Base-by-base conservation (phyloP, 768 basidiomycete genomes). In the Austroboletus eburneus region DNA sequence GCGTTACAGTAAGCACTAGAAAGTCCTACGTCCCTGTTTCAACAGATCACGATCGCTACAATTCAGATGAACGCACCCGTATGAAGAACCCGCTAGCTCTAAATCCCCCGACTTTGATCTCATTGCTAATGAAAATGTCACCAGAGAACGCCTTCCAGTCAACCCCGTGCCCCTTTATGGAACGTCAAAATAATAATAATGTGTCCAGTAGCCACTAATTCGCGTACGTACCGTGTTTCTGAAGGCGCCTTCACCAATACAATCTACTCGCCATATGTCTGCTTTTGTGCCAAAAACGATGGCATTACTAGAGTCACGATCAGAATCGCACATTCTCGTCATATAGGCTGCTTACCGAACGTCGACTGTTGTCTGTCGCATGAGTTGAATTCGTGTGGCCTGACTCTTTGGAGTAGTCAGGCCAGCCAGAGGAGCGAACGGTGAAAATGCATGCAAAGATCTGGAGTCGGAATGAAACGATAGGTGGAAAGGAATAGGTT, bases 291-390 rank as follows among this genome's bases (percentile, higher is more conserved):
- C 76, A 9, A 71, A 55, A 16, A 76, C 55, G 16, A 72, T 48
- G 2, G 69, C 57, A 53, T 80, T 79, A 34, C 80, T 83, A 51
- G 17, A 33, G 37, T 23, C 37, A 23, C 33, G 34, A 46, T 50
- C 14, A 53, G 27, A 34, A 44, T 34, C 39, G 2, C 4, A 4
- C 29, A 4, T 37, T 27, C 18, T 14, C 34, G 14, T 25, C 36
- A 16, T 2, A 39, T 9, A n/a, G n/a, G n/a, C n/a, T 18, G 47
- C 72, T 39, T 42, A 76, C 75, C 72, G 63, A 22, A 83, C 81
- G 59, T 88, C 85, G 9, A 87, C 82, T 7, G 73, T 75, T 4
- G 77, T 75, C 61, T 88, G 87, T 44, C 87, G 72, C 64, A 87
- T 70, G 18, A 87, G 55, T 53, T 83, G 77, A 21, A 88, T 65